A percentile compares a stretch with the other conserved stretches of the same genome.
phyloP scores from a whole-genome alignment of 2,329 filamentous ascomycete species.

The Alternaria sp. region DNA sequence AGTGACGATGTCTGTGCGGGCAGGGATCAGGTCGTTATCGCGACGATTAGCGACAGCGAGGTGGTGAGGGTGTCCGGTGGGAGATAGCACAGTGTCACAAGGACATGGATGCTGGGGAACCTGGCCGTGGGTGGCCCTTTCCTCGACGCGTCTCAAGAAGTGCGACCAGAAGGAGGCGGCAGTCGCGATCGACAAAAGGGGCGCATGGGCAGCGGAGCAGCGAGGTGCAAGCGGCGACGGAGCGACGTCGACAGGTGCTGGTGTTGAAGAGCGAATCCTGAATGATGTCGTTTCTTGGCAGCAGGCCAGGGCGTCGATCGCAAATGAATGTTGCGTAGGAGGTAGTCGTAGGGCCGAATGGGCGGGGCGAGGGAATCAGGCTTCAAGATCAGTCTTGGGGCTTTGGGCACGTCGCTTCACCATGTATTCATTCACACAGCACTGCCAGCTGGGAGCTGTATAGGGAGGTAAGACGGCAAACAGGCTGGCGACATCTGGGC shows the following conservation, averaged over 20 bases:
- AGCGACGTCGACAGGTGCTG: conserved; percentile 7
- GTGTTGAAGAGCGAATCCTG: conserved; percentile 22
- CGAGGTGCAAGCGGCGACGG: conserved; percentile 11
- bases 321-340: conserved; percentile 21
- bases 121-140: conserved; percentile 18
- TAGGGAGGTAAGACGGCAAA: conserved; percentile 1
- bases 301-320: conserved; percentile 19
- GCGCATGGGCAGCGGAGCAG: conserved; percentile 25
- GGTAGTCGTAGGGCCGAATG: conserved; percentile 31
- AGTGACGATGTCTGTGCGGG: conserved; percentile 21
- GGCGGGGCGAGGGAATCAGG: conserved; percentile 21
- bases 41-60: conserved; percentile 21
- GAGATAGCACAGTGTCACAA: conserved; percentile 49
- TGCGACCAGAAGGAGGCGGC: conserved; percentile 13
- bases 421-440: conserved; percentile 10
- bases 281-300: conserved; percentile 41
- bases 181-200: conserved; percentile 23
- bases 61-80: conserved; percentile 27
- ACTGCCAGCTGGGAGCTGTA: neutral
- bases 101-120: conserved; percentile 45
- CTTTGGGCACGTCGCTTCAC: conserved; percentile 23
- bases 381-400: conserved; percentile 6
- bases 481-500: conserved; percentile 10
- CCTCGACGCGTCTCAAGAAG: conserved; percentile 26
- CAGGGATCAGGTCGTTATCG: conserved; percentile 26